Percentiles rank a stretch among this genome's conserved stretches.
Evolutionary conservation across 768 basidiomycete species (phyloP).

Genomic region (Naganishia kalamii): DNA sequence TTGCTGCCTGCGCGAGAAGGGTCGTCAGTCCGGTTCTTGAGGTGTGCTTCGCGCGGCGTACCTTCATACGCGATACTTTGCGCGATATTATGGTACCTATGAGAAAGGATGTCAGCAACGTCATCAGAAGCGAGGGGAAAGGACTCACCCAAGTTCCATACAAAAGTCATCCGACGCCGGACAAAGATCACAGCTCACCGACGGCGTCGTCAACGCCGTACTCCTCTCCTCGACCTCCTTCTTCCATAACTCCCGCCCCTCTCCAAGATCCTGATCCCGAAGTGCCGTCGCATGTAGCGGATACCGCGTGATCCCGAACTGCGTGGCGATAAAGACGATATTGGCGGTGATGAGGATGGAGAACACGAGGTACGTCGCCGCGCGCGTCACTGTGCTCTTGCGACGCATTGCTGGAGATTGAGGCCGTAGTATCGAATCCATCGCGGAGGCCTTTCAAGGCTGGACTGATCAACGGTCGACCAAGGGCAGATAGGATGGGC

Average conservation of each 20-base stretch:
- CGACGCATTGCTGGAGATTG: background rate
- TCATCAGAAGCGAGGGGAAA: too few relatives aligned
- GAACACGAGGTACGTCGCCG: background rate
- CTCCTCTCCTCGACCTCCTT: background rate
- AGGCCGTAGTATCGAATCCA: too few relatives aligned
- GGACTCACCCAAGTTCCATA: constrained; percentile 10
- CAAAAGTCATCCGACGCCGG: constrained; percentile 13
- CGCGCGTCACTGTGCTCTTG: background rate
- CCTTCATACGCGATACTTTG: constrained; percentile 12
- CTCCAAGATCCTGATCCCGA: background rate
- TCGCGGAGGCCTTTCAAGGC: too few relatives aligned
- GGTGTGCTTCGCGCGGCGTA: background rate
- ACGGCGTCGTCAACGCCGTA: constrained; percentile 2
- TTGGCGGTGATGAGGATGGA: constrained; percentile 3
- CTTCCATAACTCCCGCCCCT: background rate
- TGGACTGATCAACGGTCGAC: too few relatives aligned
- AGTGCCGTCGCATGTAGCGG: background rate
- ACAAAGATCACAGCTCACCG: constrained; percentile 15
- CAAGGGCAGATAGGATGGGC: too few relatives aligned
- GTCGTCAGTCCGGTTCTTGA: background rate
- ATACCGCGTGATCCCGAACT: background rate
- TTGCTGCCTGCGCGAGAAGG: background rate
- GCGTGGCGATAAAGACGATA: background rate
- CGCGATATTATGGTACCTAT: constrained; percentile 1
- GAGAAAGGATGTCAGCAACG: background rate